Evolutionary conservation across 2,329 filamentous ascomycete genomes (phyloP), one percentile per base, ranked within the genome.

Genomic region (Daldinia eschscholtzii): DNA sequence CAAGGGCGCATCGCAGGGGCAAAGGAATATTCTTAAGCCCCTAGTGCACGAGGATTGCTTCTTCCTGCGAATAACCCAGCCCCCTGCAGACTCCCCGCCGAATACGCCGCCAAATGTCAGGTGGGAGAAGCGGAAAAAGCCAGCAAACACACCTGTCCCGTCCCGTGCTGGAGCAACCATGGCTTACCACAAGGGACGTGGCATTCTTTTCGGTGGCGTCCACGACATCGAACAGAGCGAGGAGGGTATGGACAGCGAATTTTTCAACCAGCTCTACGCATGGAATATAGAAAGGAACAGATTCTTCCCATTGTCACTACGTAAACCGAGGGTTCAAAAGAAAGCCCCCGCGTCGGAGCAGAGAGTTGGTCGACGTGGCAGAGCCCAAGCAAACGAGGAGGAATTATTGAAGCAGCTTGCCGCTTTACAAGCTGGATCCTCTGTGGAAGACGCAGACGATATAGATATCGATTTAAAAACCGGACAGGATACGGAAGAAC

Each of bases 271-370:
- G 63, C 82, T 98, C 26, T 97, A 92, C 76, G 92, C 94, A 4
- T 98, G 94, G 93, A 98, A 97, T 77, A 90, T 97, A 70, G 96
- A 98, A 76, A 89, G 95, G 66, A 99, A 99, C 78, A 87, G 96
- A 7, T 98, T 97, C 83, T 98, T 98, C 83, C 93, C 92, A 1
- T 84, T 98, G 50, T 83, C 84, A 9, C 83, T 98, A 52, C 87
- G 94, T 59, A 93, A 93, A 73, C 88, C 93, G 1, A 89, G 93
- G 28, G 83, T 86, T 20, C 87, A 88, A 55, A 87, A 89, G 70
- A 92, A 90, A 74, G 90, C 88, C 72, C 86, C 85, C 39, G 82
- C 81, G 44, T 82, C 80, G 13, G 87, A 87, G 73, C 86, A 89
- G 61, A 84, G 89, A 48, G 85, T 87, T 39, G 83, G 87, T 6